Percentiles rank a stretch among this genome's conserved stretches.
These are phyloP conservation scores for Daldinia childiae DNA, from an alignment of 495 filamentous ascomycete species.

Conservation along the genomic window DNA sequence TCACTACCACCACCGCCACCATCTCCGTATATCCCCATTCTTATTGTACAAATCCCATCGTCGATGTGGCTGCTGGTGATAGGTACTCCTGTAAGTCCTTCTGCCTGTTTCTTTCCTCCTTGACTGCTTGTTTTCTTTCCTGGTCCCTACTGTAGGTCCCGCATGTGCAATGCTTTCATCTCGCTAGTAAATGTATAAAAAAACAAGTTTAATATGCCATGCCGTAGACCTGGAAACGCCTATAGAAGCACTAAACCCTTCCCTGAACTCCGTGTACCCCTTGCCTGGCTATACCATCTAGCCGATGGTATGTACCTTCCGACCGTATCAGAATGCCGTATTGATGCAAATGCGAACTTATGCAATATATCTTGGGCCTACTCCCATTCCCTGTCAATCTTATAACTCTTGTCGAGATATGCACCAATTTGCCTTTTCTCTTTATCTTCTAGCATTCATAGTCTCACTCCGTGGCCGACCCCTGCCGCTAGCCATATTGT, in stretches of 20 bases:
- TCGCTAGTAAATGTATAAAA: conserved; percentile 14
- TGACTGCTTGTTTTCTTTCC: neutral
- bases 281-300: conserved; percentile 31
- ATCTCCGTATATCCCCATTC: neutral
- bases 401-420: neutral
- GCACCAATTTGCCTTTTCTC: neutral
- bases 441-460: conserved; percentile 37
- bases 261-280: conserved; percentile 26
- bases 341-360: conserved; percentile 41
- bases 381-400: conserved; percentile 5
- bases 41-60: conserved; percentile 26
- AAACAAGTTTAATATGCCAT: conserved; percentile 28
- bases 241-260: conserved; percentile 12
- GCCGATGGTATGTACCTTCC: conserved; percentile 33
- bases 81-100: conserved; percentile 20
- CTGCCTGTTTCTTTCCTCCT: conserved; percentile 3
- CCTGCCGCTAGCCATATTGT: conserved; percentile 50
- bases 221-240: conserved; percentile 35
- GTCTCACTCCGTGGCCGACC: conserved; percentile 46
- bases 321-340: conserved; percentile 31
- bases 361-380: conserved; percentile 27
- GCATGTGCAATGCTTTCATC: conserved; percentile 32
- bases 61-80: conserved; percentile 11
- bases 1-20: neutral
- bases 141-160: conserved; percentile 18